phyloP scores from a whole-genome alignment of 1,284 basidiomycete genomes.

The Heliocybe sulcata region DNA sequence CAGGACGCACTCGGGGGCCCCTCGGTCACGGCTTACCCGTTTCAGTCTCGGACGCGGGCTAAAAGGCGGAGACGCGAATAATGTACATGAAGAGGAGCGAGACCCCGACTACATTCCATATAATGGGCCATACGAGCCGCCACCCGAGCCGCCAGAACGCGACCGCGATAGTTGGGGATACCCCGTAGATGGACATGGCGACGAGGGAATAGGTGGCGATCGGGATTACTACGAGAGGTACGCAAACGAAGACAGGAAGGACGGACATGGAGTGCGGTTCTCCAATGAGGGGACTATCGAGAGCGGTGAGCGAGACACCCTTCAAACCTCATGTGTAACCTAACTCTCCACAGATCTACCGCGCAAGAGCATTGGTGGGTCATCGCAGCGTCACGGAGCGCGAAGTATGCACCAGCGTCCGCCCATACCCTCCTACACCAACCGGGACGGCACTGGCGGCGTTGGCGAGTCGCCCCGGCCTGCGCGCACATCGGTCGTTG shows the following conservation, averaged over 20 bases:
- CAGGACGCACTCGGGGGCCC: slow-evolving; percentile 16
- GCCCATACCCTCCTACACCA: slow-evolving; percentile 32
- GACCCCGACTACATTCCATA: slow-evolving; percentile 55
- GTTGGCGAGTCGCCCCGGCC: slow-evolving; percentile 55
- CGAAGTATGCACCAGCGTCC: slow-evolving; percentile 19
- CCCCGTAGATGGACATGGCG: slow-evolving; percentile 29
- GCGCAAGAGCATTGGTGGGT: slow-evolving; percentile 2
- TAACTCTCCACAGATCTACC: neutral
- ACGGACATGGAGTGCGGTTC: neutral
- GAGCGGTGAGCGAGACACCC: neutral
- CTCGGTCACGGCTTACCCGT: slow-evolving; percentile 28
- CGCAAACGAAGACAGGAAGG: slow-evolving; percentile 7
- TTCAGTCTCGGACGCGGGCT: slow-evolving; percentile 14
- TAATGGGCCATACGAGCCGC: slow-evolving; percentile 50
- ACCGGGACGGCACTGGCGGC: slow-evolving; percentile 38
- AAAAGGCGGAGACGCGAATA: slow-evolving; percentile 13
- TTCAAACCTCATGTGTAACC: neutral
- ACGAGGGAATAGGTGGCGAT: slow-evolving; percentile 20
- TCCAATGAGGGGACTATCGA: neutral
- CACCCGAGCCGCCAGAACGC: slow-evolving; percentile 18
- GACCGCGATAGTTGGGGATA: slow-evolving; percentile 45
- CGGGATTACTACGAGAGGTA: slow-evolving; percentile 15
- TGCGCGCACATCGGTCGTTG: neutral
- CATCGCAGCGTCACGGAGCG: slow-evolving; percentile 8
- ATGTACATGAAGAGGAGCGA: slow-evolving; percentile 14